Evolutionary conservation across 768 basidiomycete genomes (phyloP).

Genomic region (Tricholoma matsutake): DNA sequence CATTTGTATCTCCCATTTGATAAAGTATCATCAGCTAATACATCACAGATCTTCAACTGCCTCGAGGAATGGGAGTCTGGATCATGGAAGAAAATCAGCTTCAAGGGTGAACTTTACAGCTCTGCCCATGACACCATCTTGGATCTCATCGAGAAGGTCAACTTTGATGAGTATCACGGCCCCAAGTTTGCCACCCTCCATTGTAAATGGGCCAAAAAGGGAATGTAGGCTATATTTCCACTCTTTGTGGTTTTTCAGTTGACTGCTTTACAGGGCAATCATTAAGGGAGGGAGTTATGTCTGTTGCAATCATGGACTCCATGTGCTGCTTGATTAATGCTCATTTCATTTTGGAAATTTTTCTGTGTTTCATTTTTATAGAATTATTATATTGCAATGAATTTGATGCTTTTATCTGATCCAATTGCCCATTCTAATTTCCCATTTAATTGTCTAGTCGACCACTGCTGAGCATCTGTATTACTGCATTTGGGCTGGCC

Average conservation of each 20-base stretch:
- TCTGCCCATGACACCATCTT: constrained; percentile 2
- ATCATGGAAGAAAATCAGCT: not conserved
- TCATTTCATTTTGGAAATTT: no score
- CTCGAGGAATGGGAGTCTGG: not conserved
- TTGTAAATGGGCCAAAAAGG: constrained; percentile 5
- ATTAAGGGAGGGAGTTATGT: not conserved
- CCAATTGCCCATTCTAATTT: no score
- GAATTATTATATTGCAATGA: no score
- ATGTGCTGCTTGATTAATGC: not conserved
- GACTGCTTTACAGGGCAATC: not conserved
- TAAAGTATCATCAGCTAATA: not conserved
- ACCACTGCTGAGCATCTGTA: no score
- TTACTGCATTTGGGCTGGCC: no score
- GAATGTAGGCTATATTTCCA: constrained; percentile 6
- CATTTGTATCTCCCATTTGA: constrained; percentile 2
- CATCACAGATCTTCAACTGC: not conserved
- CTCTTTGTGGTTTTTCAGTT: not conserved
- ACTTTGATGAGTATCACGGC: constrained; percentile 4
- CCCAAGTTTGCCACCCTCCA: not conserved
- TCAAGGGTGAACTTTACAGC: constrained; percentile 2
- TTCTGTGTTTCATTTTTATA: no score
- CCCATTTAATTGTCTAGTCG: no score
- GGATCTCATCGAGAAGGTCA: constrained; percentile 1
- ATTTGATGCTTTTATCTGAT: no score
- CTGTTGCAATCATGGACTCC: not conserved